Evolutionary conservation across 2,329 filamentous ascomycete species (phyloP).

Genomic region (Lomentospora prolificans): DNA sequence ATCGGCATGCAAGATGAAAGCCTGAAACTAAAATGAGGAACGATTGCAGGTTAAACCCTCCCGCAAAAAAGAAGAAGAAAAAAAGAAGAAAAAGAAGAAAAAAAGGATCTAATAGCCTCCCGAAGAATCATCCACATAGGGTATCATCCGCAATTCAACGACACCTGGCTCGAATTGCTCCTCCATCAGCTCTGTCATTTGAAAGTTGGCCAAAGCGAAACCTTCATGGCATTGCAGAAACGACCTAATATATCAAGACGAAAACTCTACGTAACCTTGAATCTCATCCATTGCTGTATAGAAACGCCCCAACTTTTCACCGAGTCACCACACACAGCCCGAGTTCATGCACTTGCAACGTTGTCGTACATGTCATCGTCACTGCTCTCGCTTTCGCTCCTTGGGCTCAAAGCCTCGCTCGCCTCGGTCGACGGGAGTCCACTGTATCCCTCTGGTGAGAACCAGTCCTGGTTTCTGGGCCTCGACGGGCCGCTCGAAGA

Average conservation of each 20-base stretch:
- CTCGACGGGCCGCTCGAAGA: conserved; percentile 10
- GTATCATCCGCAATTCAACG: neutral
- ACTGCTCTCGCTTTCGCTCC: conserved; percentile 38
- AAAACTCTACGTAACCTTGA: too few relatives aligned
- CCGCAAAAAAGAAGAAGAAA: neutral
- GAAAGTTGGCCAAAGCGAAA: too few relatives aligned
- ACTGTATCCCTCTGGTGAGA: conserved; percentile 23
- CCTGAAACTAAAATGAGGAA: neutral
- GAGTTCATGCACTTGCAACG: neutral
- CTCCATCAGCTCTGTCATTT: too few relatives aligned
- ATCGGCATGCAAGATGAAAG: neutral
- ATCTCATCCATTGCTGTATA: too few relatives aligned
- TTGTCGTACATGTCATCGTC: conserved; percentile 47
- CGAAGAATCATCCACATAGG: neutral
- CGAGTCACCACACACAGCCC: neutral
- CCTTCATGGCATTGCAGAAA: too few relatives aligned
- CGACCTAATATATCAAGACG: too few relatives aligned
- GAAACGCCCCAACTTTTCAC: neutral
- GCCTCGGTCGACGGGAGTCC: conserved; percentile 36
- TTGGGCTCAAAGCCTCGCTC: conserved; percentile 42
- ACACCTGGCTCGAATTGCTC: neutral
- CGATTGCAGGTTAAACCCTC: neutral
- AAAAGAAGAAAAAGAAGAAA: neutral
- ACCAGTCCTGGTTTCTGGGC: conserved; percentile 15
- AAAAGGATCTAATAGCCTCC: neutral